Evolutionary conservation across 768 basidiomycete genomes (phyloP), one percentile per base, ranked within the genome.

Genomic region (Amylocystis lapponica): DNA sequence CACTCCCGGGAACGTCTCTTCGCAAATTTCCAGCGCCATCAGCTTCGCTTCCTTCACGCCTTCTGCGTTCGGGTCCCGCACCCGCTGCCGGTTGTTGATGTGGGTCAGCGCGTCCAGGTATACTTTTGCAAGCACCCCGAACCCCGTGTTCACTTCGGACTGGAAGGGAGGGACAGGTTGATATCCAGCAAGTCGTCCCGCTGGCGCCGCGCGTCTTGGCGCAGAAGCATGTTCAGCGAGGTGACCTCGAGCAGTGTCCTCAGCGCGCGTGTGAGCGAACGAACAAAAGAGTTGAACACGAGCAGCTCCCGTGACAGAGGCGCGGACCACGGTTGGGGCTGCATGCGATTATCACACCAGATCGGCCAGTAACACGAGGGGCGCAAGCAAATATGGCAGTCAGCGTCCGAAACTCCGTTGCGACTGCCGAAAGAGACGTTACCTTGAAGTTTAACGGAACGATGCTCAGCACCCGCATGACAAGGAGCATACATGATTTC

Each of bases 211-310:
- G 91, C 93, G 58, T 97, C 94, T 23, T 78, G 80, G 21, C 90
- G 85, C 20, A 99, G 72, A 26, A 99, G 72, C 83, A 97, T 88
- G 68, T 96, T 96, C 58, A 96, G 67, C 47, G 89, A 82, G 31
- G 89, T 83, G 45, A 93, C 85, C 66, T 99, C 96, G 49, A 96
- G 66, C 53, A 98, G 72, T 45, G 86, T 86, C 49, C 96, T 81
- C 46, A 98, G 72, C 22, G 93, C 87, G 46, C 93, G 85, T 44
- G 91, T 87, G 48, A 98, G 71, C 39, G 90, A 87, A 39, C 90
- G 83, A 57, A 96, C 83, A 62, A 98, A 98, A 36, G 93, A 92
- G 72, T 99, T 99, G 78, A 98, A 99, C 48, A 96, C 93, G 38
- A 99, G 74, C 47, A 99, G 70, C 64, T 98, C 95, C 48, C 96